Percentiles rank a stretch among this genome's conserved stretches.
These are phyloP conservation scores for Metschnikowia arizonensis DNA, from an alignment of 805 yeast species.

Conservation along the genomic window DNA sequence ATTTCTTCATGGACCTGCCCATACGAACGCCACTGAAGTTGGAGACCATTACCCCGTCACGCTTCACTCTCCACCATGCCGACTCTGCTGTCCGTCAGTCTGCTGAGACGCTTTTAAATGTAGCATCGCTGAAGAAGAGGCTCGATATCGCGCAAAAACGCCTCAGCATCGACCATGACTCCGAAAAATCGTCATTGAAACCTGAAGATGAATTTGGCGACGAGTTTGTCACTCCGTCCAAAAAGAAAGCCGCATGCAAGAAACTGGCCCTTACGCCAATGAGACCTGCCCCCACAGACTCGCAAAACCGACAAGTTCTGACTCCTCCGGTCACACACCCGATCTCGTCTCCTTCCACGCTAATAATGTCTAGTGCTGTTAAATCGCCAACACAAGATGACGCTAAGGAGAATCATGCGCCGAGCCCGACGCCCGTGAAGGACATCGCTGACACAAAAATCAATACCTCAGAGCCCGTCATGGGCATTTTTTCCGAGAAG, in stretches of 20 bases:
- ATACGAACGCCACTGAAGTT: slow-evolving; percentile 33
- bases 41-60: slow-evolving; percentile 40
- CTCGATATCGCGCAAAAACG: slow-evolving; percentile 20
- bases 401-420: slow-evolving; percentile 17
- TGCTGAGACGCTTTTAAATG: slow-evolving; percentile 16
- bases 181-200: slow-evolving; percentile 19
- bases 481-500: slow-evolving; percentile 37
- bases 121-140: slow-evolving; percentile 17
- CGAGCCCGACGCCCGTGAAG: slow-evolving; percentile 40
- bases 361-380: slow-evolving; percentile 33
- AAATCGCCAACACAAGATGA: slow-evolving; percentile 17
- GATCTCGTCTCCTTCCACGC: slow-evolving; percentile 41
- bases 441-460: slow-evolving; percentile 11
- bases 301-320: slow-evolving; percentile 16
- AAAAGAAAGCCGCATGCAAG: slow-evolving; percentile 24
- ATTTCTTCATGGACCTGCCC: slow-evolving; percentile 45
- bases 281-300: slow-evolving; percentile 9
- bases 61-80: slow-evolving; percentile 23
- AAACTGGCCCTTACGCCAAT: slow-evolving; percentile 20
- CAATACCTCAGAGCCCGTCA: slow-evolving; percentile 26
- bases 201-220: slow-evolving; percentile 15
- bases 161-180: slow-evolving; percentile 33
- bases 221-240: slow-evolving; percentile 34
- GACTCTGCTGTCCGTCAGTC: slow-evolving; percentile 3
- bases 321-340: slow-evolving; percentile 35